Base-by-base conservation (phyloP, 768 basidiomycete species). In the Terana coerulea region DNA sequence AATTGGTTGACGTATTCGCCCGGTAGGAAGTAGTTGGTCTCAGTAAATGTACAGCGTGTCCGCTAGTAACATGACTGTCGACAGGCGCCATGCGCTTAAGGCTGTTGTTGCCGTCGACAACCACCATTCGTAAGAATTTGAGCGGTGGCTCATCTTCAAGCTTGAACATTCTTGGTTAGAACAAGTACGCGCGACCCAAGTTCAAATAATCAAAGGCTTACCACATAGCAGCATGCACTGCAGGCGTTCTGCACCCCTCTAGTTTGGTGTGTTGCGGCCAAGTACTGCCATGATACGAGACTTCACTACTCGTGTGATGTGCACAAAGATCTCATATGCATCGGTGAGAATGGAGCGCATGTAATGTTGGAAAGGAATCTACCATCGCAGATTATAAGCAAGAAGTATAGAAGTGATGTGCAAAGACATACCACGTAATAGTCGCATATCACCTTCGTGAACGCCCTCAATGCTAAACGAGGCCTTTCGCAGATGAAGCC, bases 271-370 rank as follows among this genome's bases (percentile, higher is more conserved):
- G 43, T 69, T 56, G 0, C 63, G 56, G 0, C 62, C 62, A 14
- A 76, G 61, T 5, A 50, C 60, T 5, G 11, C 24, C 2, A 56
- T n/a, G 11, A 72, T 60, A 0, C 46, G 53, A 1, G 9, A 7
- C n/a, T 67, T 49, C n/a, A 72, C 59, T 0, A 1, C 8, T 0
- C 52, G 52, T 0, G 47, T 50, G 3, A 73, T 65, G 0, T 42
- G 22, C 7, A 75, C 63, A 50, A 72, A 75, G 0, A 66, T 40
- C 47, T 75, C 70, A 44, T 68, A 73, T 6, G 69, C 54, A 24
- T 67, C 58, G 2, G 66, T 58, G 24, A 77, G 57, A 15, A 60
- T 51, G 2, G 35, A 53, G 3, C 64, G 56, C 42, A 59, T 61
- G 3, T 31, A 36, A 6, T 49, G 58, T 9, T 39, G 52, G 48